Conservation (phyloP, 2,329 filamentous ascomycete genomes). For the Fusarium papillatum region DNA sequence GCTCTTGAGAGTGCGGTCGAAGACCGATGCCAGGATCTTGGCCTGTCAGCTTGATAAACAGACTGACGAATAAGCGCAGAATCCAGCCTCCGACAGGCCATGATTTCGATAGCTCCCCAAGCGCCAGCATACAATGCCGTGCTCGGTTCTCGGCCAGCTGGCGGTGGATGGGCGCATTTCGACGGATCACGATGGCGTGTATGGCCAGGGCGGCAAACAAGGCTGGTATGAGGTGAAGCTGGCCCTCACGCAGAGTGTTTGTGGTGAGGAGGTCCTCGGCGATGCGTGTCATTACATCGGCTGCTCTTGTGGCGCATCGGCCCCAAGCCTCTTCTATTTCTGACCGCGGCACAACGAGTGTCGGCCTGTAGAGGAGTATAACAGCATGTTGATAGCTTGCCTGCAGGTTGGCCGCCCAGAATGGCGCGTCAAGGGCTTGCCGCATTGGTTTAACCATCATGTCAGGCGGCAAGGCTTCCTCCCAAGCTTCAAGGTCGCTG, state of each 20-base stretch:
- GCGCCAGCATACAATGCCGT: background rate
- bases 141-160: background rate
- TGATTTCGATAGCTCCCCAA: background rate
- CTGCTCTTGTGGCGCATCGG: background rate
- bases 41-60: background rate
- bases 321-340: background rate
- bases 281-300: background rate
- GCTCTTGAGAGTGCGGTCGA: background rate
- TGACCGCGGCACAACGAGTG: background rate
- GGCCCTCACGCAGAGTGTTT: background rate
- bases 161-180: background rate
- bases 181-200: background rate
- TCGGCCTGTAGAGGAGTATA: background rate
- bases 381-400: background rate
- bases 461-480: background rate
- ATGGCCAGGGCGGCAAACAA: background rate
- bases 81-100: background rate
- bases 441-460: background rate
- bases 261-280: background rate
- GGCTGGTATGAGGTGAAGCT: background rate
- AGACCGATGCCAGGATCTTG: background rate
- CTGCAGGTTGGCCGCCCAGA: background rate
- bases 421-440: background rate
- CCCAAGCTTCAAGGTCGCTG: background rate
- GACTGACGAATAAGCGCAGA: background rate